A percentile compares a stretch with the other conserved stretches of the same genome.
These are phyloP conservation scores for Globisporangium viniferum DNA, from an alignment of 352 stramenopile species.

Conservation along the genomic window DNA sequence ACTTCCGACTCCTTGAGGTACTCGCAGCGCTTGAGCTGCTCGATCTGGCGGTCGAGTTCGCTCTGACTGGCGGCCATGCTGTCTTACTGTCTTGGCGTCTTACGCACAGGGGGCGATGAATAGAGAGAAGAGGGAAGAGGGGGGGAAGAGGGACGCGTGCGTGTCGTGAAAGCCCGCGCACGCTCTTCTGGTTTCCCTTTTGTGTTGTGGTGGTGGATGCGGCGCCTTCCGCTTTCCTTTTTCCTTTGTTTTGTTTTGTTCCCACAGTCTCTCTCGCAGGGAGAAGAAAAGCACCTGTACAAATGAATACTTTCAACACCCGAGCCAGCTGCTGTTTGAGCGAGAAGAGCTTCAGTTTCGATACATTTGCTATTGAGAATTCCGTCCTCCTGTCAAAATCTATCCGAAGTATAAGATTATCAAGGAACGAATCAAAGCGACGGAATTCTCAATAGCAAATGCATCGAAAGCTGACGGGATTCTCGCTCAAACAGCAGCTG, in stretches of 20 bases:
- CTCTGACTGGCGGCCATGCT: conserved; percentile 79
- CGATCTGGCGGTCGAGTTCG: conserved; percentile 85
- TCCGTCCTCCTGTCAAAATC: too few species aligned
- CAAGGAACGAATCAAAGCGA: too few species aligned
- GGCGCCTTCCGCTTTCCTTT: neutral
- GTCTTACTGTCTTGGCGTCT: neutral
- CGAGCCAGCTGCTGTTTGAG: too few species aligned
- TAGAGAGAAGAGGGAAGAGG: neutral
- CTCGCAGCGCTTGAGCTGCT: conserved; percentile 95
- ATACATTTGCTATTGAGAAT: too few species aligned
- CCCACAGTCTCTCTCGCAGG: neutral
- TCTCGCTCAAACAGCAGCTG: too few species aligned
- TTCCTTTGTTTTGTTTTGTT: conserved; percentile 3
- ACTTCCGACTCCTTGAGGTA: conserved; percentile 98
- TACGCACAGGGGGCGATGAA: neutral
- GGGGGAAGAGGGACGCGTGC: neutral
- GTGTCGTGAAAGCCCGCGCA: neutral
- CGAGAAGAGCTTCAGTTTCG: too few species aligned
- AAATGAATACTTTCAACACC: too few species aligned
- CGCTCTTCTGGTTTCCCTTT: conserved; percentile 1
- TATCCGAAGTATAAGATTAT: too few species aligned
- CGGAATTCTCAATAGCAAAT: too few species aligned
- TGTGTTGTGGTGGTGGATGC: conserved; percentile 1
- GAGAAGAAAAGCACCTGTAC: too few species aligned
- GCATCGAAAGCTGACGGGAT: too few species aligned